phyloP scores from a whole-genome alignment of 176 grass and related monocot species.

The Phoenix dactylifera region DNA sequence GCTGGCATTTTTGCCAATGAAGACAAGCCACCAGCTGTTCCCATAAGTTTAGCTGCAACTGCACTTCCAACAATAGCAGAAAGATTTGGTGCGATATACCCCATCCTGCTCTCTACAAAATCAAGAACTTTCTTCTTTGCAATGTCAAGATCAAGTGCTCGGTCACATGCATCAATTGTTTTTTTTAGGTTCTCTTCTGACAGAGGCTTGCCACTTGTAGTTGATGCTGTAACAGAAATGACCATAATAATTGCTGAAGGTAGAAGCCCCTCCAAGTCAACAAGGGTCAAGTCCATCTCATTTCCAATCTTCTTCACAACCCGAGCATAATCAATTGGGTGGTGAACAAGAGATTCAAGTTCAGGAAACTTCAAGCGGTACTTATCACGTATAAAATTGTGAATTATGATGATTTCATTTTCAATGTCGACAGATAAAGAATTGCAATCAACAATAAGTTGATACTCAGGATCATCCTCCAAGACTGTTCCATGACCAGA shows the following conservation, averaged over 20 bases:
- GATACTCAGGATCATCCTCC: slow-evolving; percentile 79
- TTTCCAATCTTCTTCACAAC: slow-evolving; percentile 93
- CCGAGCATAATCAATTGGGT: slow-evolving; percentile 84
- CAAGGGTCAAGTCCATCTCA: slow-evolving; percentile 77
- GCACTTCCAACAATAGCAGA: slow-evolving; percentile 74
- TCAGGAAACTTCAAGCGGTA: slow-evolving; percentile 80
- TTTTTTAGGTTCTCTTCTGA: slow-evolving; percentile 67
- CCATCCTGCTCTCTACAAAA: slow-evolving; percentile 87
- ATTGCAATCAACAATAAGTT: slow-evolving; percentile 89
- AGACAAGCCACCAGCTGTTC: slow-evolving; percentile 65
- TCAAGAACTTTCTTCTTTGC: slow-evolving; percentile 94
- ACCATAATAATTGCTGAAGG: slow-evolving; percentile 93
- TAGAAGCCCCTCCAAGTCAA: slow-evolving; percentile 75
- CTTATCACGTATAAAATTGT: slow-evolving; percentile 90
- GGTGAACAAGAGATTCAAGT: slow-evolving; percentile 87
- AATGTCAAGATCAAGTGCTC: slow-evolving; percentile 63
- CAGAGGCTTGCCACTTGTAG: slow-evolving; percentile 74
- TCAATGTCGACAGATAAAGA: slow-evolving; percentile 82
- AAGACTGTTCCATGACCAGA: slow-evolving; percentile 47
- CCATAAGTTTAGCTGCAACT: slow-evolving; percentile 84
- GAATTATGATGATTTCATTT: slow-evolving; percentile 90
- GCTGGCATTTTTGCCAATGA: slow-evolving; percentile 88
- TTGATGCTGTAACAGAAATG: slow-evolving; percentile 77
- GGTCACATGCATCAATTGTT: slow-evolving; percentile 65
- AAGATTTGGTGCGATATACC: slow-evolving; percentile 75